A percentile compares a stretch with the other conserved stretches of the same genome.
Conservation (phyloP, 2,329 filamentous ascomycete species). For the Leptographium lundbergii region DNA sequence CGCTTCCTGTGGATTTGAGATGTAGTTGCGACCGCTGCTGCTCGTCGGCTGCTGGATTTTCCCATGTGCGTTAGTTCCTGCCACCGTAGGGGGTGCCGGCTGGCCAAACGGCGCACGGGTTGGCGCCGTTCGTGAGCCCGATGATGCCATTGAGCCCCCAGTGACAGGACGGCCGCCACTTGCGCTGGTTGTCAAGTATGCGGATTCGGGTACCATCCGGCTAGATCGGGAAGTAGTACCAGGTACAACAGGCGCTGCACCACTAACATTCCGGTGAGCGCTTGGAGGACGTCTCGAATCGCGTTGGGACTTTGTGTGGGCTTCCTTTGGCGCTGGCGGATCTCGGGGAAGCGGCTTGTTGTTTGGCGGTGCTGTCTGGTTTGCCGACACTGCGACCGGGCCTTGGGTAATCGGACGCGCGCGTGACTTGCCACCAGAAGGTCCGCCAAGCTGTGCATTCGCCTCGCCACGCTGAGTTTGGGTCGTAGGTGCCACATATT, state of each 20-base stretch:
- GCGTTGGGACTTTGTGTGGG: slow-evolving; percentile 24
- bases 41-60: slow-evolving; percentile 70
- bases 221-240: slow-evolving; percentile 12
- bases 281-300: slow-evolving; percentile 32
- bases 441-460: slow-evolving; percentile 5
- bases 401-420: slow-evolving; percentile 42
- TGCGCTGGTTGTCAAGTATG: slow-evolving; percentile 37
- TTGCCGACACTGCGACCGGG: slow-evolving; percentile 27
- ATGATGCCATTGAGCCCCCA: slow-evolving; percentile 64
- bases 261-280: slow-evolving; percentile 27
- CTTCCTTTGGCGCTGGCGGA: slow-evolving; percentile 33
- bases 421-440: slow-evolving; percentile 31
- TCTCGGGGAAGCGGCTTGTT: slow-evolving; percentile 51
- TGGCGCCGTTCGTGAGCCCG: slow-evolving; percentile 48
- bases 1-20: slow-evolving; percentile 48
- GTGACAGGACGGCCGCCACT: slow-evolving; percentile 54
- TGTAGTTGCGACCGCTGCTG: slow-evolving; percentile 47
- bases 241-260: slow-evolving; percentile 28
- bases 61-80: slow-evolving; percentile 78
- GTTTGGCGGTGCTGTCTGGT: slow-evolving; percentile 19
- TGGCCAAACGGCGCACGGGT: slow-evolving; percentile 70
- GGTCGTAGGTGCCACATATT: slow-evolving; percentile 87
- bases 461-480: slow-evolving; percentile 59
- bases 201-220: slow-evolving; percentile 41
- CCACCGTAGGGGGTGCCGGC: slow-evolving; percentile 74